Evolutionary conservation across 2,329 filamentous ascomycete species (phyloP), one percentile per base, ranked within the genome.

Genomic region (Diaporthe citri): DNA sequence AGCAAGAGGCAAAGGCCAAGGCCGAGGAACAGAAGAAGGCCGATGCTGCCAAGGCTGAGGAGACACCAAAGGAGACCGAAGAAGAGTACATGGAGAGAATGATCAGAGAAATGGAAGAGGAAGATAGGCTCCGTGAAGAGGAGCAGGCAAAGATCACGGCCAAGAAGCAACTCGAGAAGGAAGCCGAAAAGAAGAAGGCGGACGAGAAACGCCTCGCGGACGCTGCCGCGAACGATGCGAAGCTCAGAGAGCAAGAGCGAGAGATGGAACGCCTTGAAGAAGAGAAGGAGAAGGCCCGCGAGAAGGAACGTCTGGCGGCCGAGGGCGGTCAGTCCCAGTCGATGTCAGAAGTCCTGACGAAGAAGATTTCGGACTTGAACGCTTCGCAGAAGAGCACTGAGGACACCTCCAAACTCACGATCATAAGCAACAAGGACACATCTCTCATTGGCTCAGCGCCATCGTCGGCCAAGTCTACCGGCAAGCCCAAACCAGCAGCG

Each of bases 261-360:
- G 93, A 93, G 84, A 93, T 92, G 88, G 92, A 93, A 80, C 91
- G 90, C 76, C 85, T 93, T 1, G 94, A 95, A 81, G 93, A 95
- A 83, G 93, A 92, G 82, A 90, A 89, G 79, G 92, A 92, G 82
- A 88, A 87, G 73, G 89, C 88, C 80, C 89, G 89, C 66, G 83
- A 84, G 71, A 84, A 86, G 66, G 85, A 82, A 12, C 90, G 91
- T 77, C 85, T 87, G 34, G 87, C 88, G 74, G 86, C 84, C 57
- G 87, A 88, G 78, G 80, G 83, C 22, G 86, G 84, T 56, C 87
- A 88, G 78, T 80, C 83, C 22, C 77, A 85, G 60, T 87, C 87
- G 1, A 86, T 91, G 31, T 85, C 87, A 3, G 92, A 94, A 25
- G 82, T 86, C 31, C 82, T 90, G 25, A 82, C 87, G 20, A 83